Evolutionary conservation across 2,329 filamentous ascomycete genomes (phyloP).

Genomic region (Ambrosiella beaveri): DNA sequence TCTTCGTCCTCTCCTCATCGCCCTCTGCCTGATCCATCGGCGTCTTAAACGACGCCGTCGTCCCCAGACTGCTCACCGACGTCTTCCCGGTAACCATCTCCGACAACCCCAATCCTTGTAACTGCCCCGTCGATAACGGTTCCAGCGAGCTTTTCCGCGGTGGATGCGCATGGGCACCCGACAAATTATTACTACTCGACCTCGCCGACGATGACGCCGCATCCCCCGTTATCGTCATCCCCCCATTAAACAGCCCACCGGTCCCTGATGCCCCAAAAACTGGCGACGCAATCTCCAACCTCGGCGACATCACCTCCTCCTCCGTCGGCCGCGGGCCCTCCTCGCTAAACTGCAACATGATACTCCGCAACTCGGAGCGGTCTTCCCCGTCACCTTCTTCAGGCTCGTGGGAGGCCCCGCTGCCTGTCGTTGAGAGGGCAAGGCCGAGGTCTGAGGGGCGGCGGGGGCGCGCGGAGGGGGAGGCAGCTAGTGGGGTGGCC

Average conservation of each 20-base stretch:
- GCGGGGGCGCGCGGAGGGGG: conserved; percentile 37
- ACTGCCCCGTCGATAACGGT: conserved; percentile 37
- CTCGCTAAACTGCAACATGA: conserved; percentile 90
- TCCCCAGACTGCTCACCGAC: conserved; percentile 19
- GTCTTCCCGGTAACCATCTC: background rate
- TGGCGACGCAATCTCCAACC: conserved; percentile 67
- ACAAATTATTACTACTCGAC: background rate
- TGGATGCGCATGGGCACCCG: conserved; percentile 39
- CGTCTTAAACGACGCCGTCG: conserved; percentile 16
- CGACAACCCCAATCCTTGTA: conserved; percentile 24
- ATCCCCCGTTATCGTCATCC: background rate
- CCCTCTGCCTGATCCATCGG: conserved; percentile 14
- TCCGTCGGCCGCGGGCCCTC: conserved; percentile 51
- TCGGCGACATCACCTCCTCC: conserved; percentile 83
- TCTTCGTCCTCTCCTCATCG: too few species aligned
- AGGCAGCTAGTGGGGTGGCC: conserved; percentile 36
- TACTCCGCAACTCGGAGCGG: conserved; percentile 79
- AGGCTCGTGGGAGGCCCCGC: conserved; percentile 42
- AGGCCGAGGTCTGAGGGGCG: conserved; percentile 28
- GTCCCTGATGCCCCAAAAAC: conserved; percentile 43
- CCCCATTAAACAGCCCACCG: conserved; percentile 3
- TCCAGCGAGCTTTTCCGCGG: conserved; percentile 78
- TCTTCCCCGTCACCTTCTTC: conserved; percentile 54
- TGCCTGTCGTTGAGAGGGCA: background rate
- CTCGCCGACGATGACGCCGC: background rate